These are phyloP conservation scores for Rubia balearica DNA, from an alignment of 305 asterid species.

Conservation along the genomic window DNA sequence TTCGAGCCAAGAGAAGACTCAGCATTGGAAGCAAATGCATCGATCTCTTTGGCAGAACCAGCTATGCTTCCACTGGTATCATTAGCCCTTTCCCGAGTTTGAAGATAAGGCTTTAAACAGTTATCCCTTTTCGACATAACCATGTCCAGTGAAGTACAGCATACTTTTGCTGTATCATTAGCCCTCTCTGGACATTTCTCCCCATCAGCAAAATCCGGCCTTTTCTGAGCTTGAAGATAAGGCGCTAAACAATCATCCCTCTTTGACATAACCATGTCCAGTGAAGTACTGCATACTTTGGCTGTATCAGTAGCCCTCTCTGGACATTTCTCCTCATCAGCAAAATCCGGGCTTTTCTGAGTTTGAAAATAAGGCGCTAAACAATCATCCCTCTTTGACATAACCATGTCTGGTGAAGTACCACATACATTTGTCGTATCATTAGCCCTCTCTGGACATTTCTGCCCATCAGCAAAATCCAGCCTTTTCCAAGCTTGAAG, in stretches of 20 bases:
- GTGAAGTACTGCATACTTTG: constrained; percentile 13
- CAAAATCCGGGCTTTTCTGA: constrained; percentile 20
- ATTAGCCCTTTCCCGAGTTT: constrained; percentile 15
- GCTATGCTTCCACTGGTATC: constrained; percentile 15
- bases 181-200: constrained; percentile 15
- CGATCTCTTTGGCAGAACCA: constrained; percentile 23
- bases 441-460: constrained; percentile 15
- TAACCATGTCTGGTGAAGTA: constrained; percentile 12
- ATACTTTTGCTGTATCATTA: constrained; percentile 2
- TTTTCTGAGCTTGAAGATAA: constrained; percentile 17
- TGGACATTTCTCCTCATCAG: constrained; percentile 11
- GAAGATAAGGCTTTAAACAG: constrained; percentile 15
- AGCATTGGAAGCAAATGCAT: constrained; percentile 11
- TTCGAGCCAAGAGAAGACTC: constrained; percentile 27
- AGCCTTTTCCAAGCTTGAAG: constrained; percentile 19
- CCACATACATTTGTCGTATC: background rate
- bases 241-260: constrained; percentile 12
- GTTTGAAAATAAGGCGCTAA: constrained; percentile 14
- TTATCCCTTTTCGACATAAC: constrained; percentile 19
- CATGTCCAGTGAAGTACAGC: constrained; percentile 7
- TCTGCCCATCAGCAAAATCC: constrained; percentile 19
- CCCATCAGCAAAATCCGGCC: constrained; percentile 19
- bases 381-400: constrained; percentile 17
- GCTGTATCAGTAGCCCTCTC: constrained; percentile 21
- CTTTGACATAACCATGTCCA: constrained; percentile 20